phyloP scores from a whole-genome alignment of 345 rosid species.

The Ceriops tagal region DNA sequence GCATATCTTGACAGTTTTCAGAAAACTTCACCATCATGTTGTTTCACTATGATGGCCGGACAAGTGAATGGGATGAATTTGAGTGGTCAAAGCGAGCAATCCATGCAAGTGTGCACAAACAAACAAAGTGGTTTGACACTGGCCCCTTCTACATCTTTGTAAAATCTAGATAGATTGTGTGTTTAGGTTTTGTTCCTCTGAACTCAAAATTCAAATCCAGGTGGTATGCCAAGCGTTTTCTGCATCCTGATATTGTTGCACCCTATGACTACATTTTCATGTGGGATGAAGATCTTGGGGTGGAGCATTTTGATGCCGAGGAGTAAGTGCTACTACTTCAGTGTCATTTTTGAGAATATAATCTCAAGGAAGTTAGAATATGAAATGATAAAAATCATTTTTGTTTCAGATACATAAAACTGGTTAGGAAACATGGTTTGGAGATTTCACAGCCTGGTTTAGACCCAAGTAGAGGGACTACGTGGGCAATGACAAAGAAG shows the following conservation, averaged over 20 bases:
- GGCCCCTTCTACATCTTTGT: conserved; percentile 5
- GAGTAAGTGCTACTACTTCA: conserved; percentile 47
- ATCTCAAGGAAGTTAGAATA: conserved; percentile 7
- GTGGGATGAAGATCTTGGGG: conserved; percentile 98
- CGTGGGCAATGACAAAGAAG: conserved; percentile 94
- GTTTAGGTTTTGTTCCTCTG: conserved; percentile 5
- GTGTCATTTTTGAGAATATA: not conserved
- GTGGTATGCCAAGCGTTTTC: conserved; percentile 98
- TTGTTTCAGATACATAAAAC: conserved; percentile 61
- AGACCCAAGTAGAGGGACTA: conserved; percentile 66
- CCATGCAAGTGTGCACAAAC: conserved; percentile 78
- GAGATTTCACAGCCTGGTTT: conserved; percentile 98
- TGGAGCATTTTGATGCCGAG: conserved; percentile 76
- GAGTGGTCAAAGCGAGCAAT: conserved; percentile 94
- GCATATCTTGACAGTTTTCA: conserved; percentile 59
- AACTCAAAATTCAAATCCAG: conserved; percentile 31
- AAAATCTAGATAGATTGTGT: not conserved
- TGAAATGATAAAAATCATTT: not conserved
- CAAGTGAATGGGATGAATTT: conserved; percentile 83
- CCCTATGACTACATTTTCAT: conserved; percentile 84
- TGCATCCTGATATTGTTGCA: conserved; percentile 86
- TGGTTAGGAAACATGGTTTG: conserved; percentile 74
- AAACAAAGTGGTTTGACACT: conserved; percentile 79
- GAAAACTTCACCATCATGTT: conserved; percentile 78
- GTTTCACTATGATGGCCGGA: conserved; percentile 88